Conservation (phyloP, 129 eudicot genomes). For the Ambrosia artemisiifolia region DNA sequence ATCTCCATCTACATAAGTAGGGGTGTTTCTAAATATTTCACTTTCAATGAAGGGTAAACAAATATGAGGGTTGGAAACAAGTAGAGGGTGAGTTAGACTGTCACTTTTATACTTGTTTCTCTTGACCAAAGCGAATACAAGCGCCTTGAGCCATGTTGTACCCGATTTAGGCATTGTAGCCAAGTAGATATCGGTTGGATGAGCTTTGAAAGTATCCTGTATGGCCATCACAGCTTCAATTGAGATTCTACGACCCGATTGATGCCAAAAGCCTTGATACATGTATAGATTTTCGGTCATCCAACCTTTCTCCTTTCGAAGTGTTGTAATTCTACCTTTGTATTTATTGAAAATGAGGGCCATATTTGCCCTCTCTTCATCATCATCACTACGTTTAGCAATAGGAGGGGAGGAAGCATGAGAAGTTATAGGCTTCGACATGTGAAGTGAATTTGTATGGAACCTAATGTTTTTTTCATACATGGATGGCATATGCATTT, state of each 20-base stretch:
- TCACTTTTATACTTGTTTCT: background rate
- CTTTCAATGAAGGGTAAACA: conserved; percentile 22
- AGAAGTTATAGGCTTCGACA: background rate
- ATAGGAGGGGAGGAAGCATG: background rate
- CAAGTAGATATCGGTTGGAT: conserved; percentile 25
- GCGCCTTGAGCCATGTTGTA: conserved; percentile 41
- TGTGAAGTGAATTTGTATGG: background rate
- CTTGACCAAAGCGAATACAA: conserved; percentile 25
- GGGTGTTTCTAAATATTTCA: background rate
- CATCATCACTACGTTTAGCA: background rate
- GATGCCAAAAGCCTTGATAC: conserved; percentile 31
- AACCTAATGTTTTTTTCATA: background rate
- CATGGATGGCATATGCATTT: too few relatives aligned
- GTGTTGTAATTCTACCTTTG: conserved; percentile 9
- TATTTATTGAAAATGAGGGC: background rate
- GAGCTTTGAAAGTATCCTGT: conserved; percentile 26
- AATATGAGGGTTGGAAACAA: conserved; percentile 6
- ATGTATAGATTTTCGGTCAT: background rate
- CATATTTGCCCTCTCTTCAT: background rate
- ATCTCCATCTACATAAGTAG: conserved; percentile 8
- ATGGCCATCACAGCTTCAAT: conserved; percentile 6
- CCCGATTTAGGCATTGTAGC: conserved; percentile 33
- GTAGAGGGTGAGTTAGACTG: conserved; percentile 21
- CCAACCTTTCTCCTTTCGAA: conserved; percentile 23
- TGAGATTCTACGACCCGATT: background rate